These are phyloP conservation scores for Tanacetum coccineum DNA, from an alignment of 129 eudicot genomes.

Conservation along the genomic window DNA sequence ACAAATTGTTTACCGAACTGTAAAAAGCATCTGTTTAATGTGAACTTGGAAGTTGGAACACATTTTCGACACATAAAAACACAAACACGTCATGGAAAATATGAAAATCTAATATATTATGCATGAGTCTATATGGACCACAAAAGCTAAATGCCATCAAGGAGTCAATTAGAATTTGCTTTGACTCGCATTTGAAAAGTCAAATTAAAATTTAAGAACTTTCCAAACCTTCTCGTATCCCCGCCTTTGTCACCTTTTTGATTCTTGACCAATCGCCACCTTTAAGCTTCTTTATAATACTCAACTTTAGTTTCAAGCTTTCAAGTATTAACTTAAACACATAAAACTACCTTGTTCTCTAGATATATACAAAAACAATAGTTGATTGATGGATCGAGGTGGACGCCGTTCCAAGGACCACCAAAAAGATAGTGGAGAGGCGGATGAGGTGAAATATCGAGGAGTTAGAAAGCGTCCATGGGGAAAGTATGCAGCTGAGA, in stretches of 20 bases:
- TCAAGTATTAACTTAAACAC: too few species aligned
- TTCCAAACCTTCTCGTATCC: constrained; percentile 25
- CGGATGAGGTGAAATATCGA: constrained; percentile 33
- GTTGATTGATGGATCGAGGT: too few species aligned
- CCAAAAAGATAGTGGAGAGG: neutral
- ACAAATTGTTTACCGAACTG: too few species aligned
- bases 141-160: constrained; percentile 29
- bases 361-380: too few species aligned
- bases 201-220: constrained; percentile 1
- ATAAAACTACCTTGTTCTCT: too few species aligned
- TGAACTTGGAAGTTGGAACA: too few species aligned
- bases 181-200: constrained; percentile 18
- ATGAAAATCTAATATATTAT: too few species aligned
- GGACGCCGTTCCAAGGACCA: constrained; percentile 1
- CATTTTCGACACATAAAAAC: too few species aligned
- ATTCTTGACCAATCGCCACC: constrained; percentile 23
- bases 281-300: neutral
- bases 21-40: too few species aligned
- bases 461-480: constrained; percentile 49
- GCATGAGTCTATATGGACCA: neutral
- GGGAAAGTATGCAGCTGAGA: constrained; percentile 58
- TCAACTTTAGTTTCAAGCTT: too few species aligned
- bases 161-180: constrained; percentile 22
- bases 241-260: constrained; percentile 29
- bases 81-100: too few species aligned